Evolutionary conservation across 805 yeast genomes (phyloP).

Genomic region (Ogataea methylovora): DNA sequence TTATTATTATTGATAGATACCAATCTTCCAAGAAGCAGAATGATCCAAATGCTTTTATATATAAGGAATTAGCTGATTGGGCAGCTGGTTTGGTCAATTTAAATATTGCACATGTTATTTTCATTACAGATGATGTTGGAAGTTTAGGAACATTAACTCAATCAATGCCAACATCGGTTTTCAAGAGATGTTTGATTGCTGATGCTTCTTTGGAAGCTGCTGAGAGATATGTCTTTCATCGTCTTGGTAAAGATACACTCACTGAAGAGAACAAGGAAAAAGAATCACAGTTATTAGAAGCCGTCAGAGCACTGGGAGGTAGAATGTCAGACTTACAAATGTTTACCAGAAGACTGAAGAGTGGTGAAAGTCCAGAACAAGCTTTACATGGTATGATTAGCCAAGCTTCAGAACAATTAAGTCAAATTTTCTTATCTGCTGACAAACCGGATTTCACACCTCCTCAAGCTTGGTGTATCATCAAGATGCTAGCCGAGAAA

Average conservation of each 20-base stretch:
- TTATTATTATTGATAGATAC: constrained; percentile 74
- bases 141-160: constrained; percentile 58
- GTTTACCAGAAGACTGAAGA: constrained; percentile 75
- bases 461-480: constrained; percentile 84
- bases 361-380: constrained; percentile 76
- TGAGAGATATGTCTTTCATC: constrained; percentile 56
- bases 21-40: constrained; percentile 47
- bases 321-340: constrained; percentile 91
- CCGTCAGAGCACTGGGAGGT: constrained; percentile 81
- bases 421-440: constrained; percentile 58
- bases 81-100: constrained; percentile 67
- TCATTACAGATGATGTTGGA: constrained; percentile 81
- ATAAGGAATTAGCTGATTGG: constrained; percentile 81
- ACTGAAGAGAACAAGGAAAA: constrained; percentile 20
- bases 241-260: constrained; percentile 21
- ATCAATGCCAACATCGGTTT: constrained; percentile 81
- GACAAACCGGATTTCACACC: constrained; percentile 46
- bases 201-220: constrained; percentile 78
- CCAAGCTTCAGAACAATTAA: constrained; percentile 82
- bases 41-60: constrained; percentile 53
- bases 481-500: constrained; percentile 50
- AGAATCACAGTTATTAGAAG: constrained; percentile 36
- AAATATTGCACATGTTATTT: constrained; percentile 84
- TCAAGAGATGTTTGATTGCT: constrained; percentile 63
- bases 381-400: constrained; percentile 75